A percentile compares a stretch with the other conserved stretches of the same genome.
phyloP scores from a whole-genome alignment of 179 eudicot species.

The Kewa caespitosa region DNA sequence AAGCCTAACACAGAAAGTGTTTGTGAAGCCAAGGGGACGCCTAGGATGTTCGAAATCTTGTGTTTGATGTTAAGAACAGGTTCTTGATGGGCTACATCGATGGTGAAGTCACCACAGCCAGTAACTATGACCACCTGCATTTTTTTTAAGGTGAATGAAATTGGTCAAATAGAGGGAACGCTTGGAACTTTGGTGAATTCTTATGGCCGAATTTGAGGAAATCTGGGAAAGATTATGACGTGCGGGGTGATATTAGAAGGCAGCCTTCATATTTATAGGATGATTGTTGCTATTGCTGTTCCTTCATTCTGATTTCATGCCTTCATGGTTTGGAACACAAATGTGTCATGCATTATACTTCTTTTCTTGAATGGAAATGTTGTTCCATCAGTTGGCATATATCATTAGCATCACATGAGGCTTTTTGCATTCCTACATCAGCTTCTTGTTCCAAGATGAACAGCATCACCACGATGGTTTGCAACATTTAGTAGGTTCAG shows the following conservation, averaged over 20 bases:
- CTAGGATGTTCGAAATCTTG: slow-evolving; percentile 44
- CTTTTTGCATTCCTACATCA: not conserved
- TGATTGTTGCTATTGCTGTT: slow-evolving; percentile 35
- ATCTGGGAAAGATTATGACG: slow-evolving; percentile 7
- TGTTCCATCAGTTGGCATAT: not conserved
- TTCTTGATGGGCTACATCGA: slow-evolving; percentile 60
- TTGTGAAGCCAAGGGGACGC: slow-evolving; percentile 54
- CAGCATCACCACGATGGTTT: too few relatives aligned
- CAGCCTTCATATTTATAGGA: slow-evolving; percentile 23
- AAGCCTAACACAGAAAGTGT: slow-evolving; percentile 62
- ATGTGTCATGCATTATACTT: slow-evolving; percentile 17
- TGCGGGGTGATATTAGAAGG: slow-evolving; percentile 5
- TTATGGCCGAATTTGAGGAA: not conserved
- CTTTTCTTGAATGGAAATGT: slow-evolving; percentile 12
- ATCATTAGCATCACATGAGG: slow-evolving; percentile 12
- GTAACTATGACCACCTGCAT: slow-evolving; percentile 61
- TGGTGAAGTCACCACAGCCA: slow-evolving; percentile 33
- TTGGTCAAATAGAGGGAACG: not conserved
- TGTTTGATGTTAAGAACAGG: slow-evolving; percentile 66
- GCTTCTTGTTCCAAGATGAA: too few relatives aligned
- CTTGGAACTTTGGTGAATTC: not conserved
- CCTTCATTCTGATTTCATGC: slow-evolving; percentile 37
- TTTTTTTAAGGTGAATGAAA: not conserved
- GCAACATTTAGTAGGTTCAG: too few relatives aligned
- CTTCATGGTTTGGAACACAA: slow-evolving; percentile 21